A percentile compares a stretch with the other conserved stretches of the same genome.
Evolutionary conservation across 371 early-diverging fungal species (phyloP).

Genomic region (Nematocida homosporus): DNA sequence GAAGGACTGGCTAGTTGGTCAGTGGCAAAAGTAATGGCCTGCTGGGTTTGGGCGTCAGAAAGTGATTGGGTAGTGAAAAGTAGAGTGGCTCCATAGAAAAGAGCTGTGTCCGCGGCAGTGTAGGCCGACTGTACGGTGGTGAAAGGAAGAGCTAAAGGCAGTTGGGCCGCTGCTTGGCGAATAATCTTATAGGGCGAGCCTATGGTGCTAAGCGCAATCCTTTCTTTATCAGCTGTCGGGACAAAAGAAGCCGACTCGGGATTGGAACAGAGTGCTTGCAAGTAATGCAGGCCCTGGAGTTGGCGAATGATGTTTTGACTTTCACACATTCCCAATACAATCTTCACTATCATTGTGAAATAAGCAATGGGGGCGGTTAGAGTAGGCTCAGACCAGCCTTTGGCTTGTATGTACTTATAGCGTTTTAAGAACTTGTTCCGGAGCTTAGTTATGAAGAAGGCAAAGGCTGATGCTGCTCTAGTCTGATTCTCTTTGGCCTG

Average conservation of each 20-base stretch:
- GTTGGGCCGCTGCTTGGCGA: slow-evolving; percentile 8
- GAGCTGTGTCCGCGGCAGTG: background rate
- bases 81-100: slow-evolving; percentile 39
- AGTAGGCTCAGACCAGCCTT: background rate
- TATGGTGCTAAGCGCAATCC: slow-evolving; percentile 6
- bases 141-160: background rate
- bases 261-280: background rate
- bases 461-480: slow-evolving; percentile 9
- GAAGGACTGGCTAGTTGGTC: background rate
- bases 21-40: background rate
- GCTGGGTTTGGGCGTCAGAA: background rate
- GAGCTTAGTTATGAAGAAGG: background rate
- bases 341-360: slow-evolving; percentile 19
- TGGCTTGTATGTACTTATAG: background rate
- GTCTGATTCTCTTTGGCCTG: slow-evolving; percentile 35
- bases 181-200: slow-evolving; percentile 22
- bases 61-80: background rate
- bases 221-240: background rate
- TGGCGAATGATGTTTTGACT: slow-evolving; percentile 11
- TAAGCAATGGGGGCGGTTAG: background rate
- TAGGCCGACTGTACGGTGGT: background rate
- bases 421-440: background rate
- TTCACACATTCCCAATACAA: slow-evolving; percentile 17
- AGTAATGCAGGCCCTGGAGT: slow-evolving; percentile 32
- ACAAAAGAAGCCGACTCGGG: background rate